Percentiles rank a stretch among this genome's conserved stretches.
phyloP scores from a whole-genome alignment of 441 rosid genomes.

The Syzygium malaccense region DNA sequence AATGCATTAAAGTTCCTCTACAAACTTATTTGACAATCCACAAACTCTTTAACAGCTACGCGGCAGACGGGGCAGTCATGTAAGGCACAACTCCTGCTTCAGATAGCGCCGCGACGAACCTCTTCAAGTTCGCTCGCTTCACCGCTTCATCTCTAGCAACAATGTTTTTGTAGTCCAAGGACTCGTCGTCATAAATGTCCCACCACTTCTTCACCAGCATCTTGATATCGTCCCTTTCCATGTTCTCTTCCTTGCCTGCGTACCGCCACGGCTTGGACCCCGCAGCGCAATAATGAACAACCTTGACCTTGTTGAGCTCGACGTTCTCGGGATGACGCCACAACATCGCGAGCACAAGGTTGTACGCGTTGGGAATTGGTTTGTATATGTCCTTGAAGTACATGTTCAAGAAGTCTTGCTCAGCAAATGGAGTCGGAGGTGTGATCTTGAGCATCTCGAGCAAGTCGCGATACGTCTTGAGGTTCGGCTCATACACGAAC shows the following conservation, averaged over 20 bases:
- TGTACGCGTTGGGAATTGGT: slow-evolving; percentile 1
- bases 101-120: neutral
- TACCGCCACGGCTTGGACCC: slow-evolving; percentile 8
- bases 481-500: neutral
- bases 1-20: neutral
- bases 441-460: neutral
- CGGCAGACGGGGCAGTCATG: neutral
- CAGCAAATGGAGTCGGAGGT: neutral
- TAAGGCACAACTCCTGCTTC: neutral
- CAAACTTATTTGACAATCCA: neutral
- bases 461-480: neutral
- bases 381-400: neutral
- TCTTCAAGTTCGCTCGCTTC: neutral
- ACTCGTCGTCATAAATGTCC: neutral
- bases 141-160: neutral
- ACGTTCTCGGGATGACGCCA: slow-evolving; percentile 8
- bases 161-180: neutral
- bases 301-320: neutral
- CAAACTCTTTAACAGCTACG: neutral
- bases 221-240: slow-evolving; percentile 10
- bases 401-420: slow-evolving; percentile 7
- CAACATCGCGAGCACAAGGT: slow-evolving; percentile 4
- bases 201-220: slow-evolving; percentile 2
- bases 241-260: neutral
- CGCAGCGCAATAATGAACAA: slow-evolving; percentile 1